Percentiles rank a stretch among this genome's conserved stretches.
phyloP scores from a whole-genome alignment of 768 basidiomycete species.

The Mycena rosella region DNA sequence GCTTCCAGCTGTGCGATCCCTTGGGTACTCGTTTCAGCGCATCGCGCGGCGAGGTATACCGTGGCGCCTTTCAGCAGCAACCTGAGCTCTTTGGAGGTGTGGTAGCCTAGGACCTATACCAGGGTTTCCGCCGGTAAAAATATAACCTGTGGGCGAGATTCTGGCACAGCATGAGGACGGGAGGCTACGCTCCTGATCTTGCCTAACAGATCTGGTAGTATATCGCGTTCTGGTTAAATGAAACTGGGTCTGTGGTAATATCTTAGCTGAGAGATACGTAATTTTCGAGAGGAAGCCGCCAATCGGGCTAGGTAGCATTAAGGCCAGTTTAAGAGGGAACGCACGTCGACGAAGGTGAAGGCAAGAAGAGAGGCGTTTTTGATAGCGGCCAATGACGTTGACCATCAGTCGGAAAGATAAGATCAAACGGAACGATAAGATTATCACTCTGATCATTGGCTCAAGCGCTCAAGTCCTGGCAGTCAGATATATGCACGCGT shows the following conservation, averaged over 20 bases:
- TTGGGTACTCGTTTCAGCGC: conserved; percentile 27
- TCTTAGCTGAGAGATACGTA: neutral
- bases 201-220: neutral
- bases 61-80: conserved; percentile 45
- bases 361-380: neutral
- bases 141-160: conserved; percentile 39
- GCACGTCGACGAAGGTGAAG: neutral
- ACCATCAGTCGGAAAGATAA: neutral
- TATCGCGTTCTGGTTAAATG: neutral
- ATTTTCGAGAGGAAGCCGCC: neutral
- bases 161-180: neutral
- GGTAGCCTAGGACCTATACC: conserved; percentile 58
- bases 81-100: conserved; percentile 52
- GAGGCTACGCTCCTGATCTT: neutral
- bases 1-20: conserved; percentile 44
- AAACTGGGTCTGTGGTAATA: neutral
- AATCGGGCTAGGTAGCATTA: neutral
- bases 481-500: neutral
- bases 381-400: neutral
- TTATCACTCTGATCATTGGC: no score
- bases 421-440: neutral
- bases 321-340: no score
- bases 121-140: conserved; percentile 55
- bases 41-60: conserved; percentile 46
- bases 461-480: no score